Evolutionary conservation across 2,329 filamentous ascomycete genomes (phyloP).

Genomic region (Alternaria dauci): DNA sequence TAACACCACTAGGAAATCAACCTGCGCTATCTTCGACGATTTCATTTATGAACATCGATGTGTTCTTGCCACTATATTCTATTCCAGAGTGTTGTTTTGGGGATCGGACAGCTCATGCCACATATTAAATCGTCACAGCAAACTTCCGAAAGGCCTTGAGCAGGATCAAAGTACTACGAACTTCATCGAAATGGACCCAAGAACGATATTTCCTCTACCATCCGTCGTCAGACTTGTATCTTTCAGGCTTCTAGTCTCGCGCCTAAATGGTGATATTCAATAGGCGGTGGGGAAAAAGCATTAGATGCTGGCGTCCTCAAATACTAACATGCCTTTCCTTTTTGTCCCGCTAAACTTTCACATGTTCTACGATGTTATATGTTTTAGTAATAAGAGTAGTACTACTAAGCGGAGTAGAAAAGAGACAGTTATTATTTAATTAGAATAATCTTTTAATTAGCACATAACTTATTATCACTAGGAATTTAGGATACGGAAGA

Average conservation of each 20-base stretch:
- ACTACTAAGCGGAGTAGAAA: background rate
- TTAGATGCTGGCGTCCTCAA: too few species aligned
- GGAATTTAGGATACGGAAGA: background rate
- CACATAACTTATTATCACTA: background rate
- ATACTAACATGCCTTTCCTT: too few species aligned
- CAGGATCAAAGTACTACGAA: background rate
- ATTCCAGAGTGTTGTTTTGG: background rate
- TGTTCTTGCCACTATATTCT: background rate
- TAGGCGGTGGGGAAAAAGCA: accelerated
- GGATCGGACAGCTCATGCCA: background rate
- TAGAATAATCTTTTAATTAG: background rate
- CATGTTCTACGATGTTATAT: too few species aligned
- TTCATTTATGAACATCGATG: background rate
- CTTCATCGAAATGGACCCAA: background rate
- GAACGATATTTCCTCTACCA: background rate
- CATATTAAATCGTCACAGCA: background rate
- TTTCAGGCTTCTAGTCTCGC: background rate
- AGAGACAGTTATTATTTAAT: background rate
- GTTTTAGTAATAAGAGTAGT: background rate
- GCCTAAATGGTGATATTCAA: background rate
- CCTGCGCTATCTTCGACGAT: background rate
- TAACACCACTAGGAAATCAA: background rate
- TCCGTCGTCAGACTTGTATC: background rate
- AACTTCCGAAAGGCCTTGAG: background rate
- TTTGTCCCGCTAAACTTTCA: too few species aligned